Evolutionary conservation across 192 early-diverging fungal genomes (phyloP), one percentile per base, ranked within the genome.

Genomic region (Umbelopsis ramanniana): DNA sequence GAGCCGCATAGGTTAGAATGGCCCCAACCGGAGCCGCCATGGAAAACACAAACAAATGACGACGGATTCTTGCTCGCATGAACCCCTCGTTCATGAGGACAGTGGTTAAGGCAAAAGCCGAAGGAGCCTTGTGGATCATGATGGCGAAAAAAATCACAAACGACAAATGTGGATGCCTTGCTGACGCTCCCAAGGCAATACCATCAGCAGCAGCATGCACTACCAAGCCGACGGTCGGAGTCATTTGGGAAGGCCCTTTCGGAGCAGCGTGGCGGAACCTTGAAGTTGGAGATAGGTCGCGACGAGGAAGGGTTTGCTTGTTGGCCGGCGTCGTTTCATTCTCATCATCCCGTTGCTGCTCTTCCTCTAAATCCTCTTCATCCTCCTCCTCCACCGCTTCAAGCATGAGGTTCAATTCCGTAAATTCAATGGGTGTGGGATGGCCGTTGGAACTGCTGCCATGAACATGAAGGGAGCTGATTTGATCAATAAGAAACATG

Each of bases 151-250:
- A 98, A 22, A 98, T 93, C 11, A 98, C 90, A 22, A 90, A 81
- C 4, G 89, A 89, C 19, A 89, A 77, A 23, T 87, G 81, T 9
- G 86, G 83, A 46, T 85, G 77, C 0, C 89, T 87, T 0, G 92
- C 91, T 0, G 94, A 93, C 0, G 97, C 95, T 9, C 97, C 97
- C 21, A 98, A 76, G 0, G 97, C 97, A 66, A 98, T 91, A 3
- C 97, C 97, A 76, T 98, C 97, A 1, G 95, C 95, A 12, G 94
- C 94, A 6, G 94, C 93, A 81, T 98, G 97, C 37, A 98, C 93
- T n/a, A 98, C 87, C 33, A 98, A 84, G 68, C 97, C 97, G n/a
- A 98, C 85, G 0, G 94, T 92, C 35, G 94, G 90, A 22, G 77
- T 63, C 46, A 74, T 63, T 29, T 66, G 79, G 60, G 69, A 63